These are phyloP conservation scores for Suillus subalutaceus DNA, from an alignment of 768 basidiomycete species.

Conservation along the genomic window DNA sequence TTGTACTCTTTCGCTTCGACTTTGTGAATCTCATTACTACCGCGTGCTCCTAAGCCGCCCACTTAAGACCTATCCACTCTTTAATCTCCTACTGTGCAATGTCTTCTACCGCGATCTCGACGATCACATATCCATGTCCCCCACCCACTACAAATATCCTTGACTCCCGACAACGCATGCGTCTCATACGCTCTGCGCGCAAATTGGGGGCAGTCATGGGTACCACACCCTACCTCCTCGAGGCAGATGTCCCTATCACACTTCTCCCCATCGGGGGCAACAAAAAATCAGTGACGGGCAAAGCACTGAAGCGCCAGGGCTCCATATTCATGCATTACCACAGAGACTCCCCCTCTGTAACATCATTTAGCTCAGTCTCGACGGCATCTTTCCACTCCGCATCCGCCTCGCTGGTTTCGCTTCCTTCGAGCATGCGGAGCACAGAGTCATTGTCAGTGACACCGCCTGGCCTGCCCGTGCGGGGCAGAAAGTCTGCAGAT, in stretches of 20 bases:
- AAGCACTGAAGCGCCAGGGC: constrained; percentile 33
- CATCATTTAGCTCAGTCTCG: constrained; percentile 22
- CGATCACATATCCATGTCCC: constrained; percentile 21
- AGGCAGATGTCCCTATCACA: constrained; percentile 23
- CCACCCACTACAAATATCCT: constrained; percentile 40
- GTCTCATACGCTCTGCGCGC: constrained; percentile 40
- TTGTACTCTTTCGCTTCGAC: constrained; percentile 7
- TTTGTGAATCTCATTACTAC: neutral
- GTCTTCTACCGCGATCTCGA: constrained; percentile 23
- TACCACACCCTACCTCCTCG: constrained; percentile 39
- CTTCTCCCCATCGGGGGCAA: constrained; percentile 25
- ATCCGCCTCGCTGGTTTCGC: constrained; percentile 22
- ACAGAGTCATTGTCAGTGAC: constrained; percentile 14
- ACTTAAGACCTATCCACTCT: neutral
- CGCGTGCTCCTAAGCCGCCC: neutral
- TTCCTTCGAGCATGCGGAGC: constrained; percentile 17
- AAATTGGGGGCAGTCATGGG: constrained; percentile 40
- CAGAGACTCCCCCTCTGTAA: constrained; percentile 23
- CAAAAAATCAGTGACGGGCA: constrained; percentile 17
- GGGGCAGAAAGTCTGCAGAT: constrained; percentile 14
- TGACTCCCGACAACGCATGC: constrained; percentile 33
- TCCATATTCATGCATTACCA: constrained; percentile 32
- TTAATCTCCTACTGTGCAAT: constrained; percentile 17
- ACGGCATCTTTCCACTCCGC: constrained; percentile 13
- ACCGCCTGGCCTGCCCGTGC: constrained; percentile 26